Conservation (phyloP, 495 filamentous ascomycete genomes). For the Chaetomium cochliodes region DNA sequence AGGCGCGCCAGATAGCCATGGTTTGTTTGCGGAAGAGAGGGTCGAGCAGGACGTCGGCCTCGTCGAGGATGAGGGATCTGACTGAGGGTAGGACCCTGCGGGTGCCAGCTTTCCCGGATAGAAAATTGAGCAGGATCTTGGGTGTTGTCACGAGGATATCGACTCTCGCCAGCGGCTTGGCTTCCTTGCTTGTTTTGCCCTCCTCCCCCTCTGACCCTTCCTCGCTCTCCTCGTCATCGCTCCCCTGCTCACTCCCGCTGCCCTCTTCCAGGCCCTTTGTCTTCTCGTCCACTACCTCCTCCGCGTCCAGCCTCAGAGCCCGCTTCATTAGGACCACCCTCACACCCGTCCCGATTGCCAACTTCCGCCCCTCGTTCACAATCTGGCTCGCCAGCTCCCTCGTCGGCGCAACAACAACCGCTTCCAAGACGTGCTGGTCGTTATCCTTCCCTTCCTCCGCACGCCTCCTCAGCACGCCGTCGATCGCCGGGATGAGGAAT, state of each 20-base stretch:
- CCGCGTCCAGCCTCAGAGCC: conserved; percentile 65
- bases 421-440: conserved; percentile 56
- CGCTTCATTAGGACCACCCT: conserved; percentile 82
- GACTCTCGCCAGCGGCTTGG: conserved; percentile 57
- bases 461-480: conserved; percentile 60
- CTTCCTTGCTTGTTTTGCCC: conserved; percentile 19
- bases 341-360: conserved; percentile 73
- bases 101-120: conserved; percentile 52
- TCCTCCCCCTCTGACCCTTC: conserved; percentile 39
- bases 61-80: conserved; percentile 75
- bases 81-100: conserved; percentile 60
- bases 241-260: conserved; percentile 31
- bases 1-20: conserved; percentile 77
- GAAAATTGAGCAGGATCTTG: conserved; percentile 68
- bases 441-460: conserved; percentile 35
- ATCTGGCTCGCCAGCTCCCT: conserved; percentile 91
- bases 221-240: conserved; percentile 22
- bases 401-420: conserved; percentile 83
- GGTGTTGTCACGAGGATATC: conserved; percentile 92
- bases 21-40: conserved; percentile 89
- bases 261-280: conserved; percentile 32
- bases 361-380: conserved; percentile 83
- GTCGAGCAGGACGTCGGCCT: conserved; percentile 93
- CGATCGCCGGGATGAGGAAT: conserved; percentile 83
- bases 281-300: conserved; percentile 40